These are phyloP conservation scores for Aspergillus novofumigatus DNA, from an alignment of 2,329 filamentous ascomycete genomes.

Conservation along the genomic window DNA sequence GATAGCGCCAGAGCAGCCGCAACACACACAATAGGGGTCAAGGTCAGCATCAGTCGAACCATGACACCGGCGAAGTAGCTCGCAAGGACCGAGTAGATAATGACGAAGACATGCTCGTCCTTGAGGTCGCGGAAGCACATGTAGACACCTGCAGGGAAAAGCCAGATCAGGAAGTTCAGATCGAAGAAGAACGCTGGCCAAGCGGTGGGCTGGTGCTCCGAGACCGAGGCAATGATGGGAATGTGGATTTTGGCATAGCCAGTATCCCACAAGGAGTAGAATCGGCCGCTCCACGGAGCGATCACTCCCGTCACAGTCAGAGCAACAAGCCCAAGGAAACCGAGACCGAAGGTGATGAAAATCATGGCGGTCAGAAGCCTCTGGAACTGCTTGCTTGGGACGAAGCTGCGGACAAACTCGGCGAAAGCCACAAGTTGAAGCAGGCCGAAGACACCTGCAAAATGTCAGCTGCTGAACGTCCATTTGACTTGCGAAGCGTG, in stretches of 20 bases:
- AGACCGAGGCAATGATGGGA: conserved; percentile 98
- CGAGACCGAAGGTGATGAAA: conserved; percentile 67
- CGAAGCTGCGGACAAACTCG: conserved; percentile 81
- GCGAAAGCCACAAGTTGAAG: conserved; percentile 90
- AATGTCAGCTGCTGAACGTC: conserved; percentile 15
- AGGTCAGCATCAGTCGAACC: conserved; percentile 96
- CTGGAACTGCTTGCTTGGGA: conserved; percentile 91
- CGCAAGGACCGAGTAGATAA: conserved; percentile 93
- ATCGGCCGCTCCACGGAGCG: conserved; percentile 95
- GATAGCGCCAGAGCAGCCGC: conserved; percentile 86
- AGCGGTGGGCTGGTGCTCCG: conserved; percentile 96
- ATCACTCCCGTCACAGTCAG: conserved; percentile 84
- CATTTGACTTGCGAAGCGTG: conserved; percentile 8
- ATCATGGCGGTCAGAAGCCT: conserved; percentile 77
- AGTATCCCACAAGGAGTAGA: conserved; percentile 99
- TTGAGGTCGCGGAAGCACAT: conserved; percentile 91
- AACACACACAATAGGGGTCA: conserved; percentile 94
- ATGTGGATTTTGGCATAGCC: conserved; percentile 99
- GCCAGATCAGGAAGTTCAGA: conserved; percentile 95
- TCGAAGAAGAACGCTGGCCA: conserved; percentile 99
- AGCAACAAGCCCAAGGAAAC: conserved; percentile 71
- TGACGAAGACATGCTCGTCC: conserved; percentile 96
- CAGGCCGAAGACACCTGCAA: conserved; percentile 83
- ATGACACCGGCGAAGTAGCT: conserved; percentile 99
- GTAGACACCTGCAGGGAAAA: conserved; percentile 97